Percentiles rank a stretch among this genome's conserved stretches.
These are phyloP conservation scores for Juncus effusus DNA, from an alignment of 176 grass and related monocot species.

Conservation along the genomic window DNA sequence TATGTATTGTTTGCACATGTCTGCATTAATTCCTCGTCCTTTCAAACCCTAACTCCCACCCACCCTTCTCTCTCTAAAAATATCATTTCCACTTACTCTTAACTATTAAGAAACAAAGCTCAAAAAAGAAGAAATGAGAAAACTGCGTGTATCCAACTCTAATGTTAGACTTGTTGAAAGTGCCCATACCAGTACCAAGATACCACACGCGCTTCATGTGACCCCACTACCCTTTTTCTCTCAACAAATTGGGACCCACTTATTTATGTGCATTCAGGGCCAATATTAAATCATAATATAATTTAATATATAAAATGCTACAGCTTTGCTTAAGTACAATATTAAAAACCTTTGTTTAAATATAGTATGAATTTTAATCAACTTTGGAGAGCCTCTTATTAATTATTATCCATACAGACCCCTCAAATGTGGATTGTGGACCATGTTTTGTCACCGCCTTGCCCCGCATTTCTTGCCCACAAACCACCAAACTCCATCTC, in stretches of 20 bases:
- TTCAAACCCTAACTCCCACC: slow-evolving; percentile 13
- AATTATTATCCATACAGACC: too few relatives aligned
- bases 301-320: too few relatives aligned
- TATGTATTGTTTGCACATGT: neutral
- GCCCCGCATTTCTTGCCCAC: slow-evolving; percentile 5
- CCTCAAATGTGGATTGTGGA: neutral
- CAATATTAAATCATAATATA: too few relatives aligned
- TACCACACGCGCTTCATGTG: slow-evolving; percentile 9
- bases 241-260: neutral
- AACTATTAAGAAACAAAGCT: too few relatives aligned
- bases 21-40: slow-evolving; percentile 5
- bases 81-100: neutral
- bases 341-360: too few relatives aligned
- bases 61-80: neutral
- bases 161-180: neutral
- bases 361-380: too few relatives aligned
- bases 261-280: too few relatives aligned
- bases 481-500: slow-evolving; percentile 24
- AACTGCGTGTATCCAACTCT: slow-evolving; percentile 7
- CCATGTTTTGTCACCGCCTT: neutral
- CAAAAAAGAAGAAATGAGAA: slow-evolving; percentile 4
- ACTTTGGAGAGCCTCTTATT: too few relatives aligned
- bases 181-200: neutral
- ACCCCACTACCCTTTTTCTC: neutral
- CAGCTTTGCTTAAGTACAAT: too few relatives aligned